Evolutionary conservation across 208 protist species (phyloP), one percentile per base, ranked within the genome.

Genomic region (Leishmania tropica): DNA sequence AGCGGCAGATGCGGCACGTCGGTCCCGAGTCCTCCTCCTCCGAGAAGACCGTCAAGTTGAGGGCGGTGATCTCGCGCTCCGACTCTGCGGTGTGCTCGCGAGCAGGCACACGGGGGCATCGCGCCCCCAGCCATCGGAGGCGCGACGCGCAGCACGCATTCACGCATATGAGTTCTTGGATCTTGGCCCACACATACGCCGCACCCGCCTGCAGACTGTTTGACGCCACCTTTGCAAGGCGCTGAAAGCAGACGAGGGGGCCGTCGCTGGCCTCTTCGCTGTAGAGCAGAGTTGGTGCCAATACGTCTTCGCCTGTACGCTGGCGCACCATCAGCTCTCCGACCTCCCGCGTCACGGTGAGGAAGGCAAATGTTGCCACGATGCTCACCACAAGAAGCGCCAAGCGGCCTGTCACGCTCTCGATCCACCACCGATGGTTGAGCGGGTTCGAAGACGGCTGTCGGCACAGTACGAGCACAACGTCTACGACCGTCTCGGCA

Each of bases 1-100:
- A 82, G 54, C 82, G 82, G 73, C 82, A 85, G 62, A 85, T 85
- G 75, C 82, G 82, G 65, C 82, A 85, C 48, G 71, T 79, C 28
- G 78, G 74, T n/a, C 37, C 74, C 28, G 77, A 6, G 40, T 79
- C 82, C 17, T 85, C 82, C 24, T 85, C 82, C 78, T 79, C 78
- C n/a, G 75, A 78, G 31, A 78, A 40, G 21, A 35, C n/a, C 28
- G 72, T 21, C 19, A 10, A 40, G 45, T 51, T 51, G 13, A 85
- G 62, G 45, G 54, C 78, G 21, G 76, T 58, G 28, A 81, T 80
- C 53, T 85, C 82, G 40, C 60, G 72, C 62, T 85, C 78, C 37
- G 78, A 21, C 73, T 76, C 73, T 7, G 62, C 42, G 4, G 28
- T 53, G n/a, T 31, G 72, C n/a, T 81, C 77, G 24, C 72, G 65